Conservation (phyloP, 768 basidiomycete genomes). For the Suillus decipiens region DNA sequence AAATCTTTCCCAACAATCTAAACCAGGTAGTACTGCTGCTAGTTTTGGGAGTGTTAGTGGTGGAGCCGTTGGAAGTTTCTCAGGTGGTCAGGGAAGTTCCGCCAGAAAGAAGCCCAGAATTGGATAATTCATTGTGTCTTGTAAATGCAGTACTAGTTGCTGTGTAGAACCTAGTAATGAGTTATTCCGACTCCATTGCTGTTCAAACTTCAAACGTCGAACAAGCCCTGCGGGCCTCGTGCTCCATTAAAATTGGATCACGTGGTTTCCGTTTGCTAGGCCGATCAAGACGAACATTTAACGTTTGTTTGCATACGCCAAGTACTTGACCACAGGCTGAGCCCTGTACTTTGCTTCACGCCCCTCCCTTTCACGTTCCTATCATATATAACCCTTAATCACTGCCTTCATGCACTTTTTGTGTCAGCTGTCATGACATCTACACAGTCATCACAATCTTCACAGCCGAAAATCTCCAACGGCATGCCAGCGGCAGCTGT, state of each 20-base stretch:
- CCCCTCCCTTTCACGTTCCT: constrained; percentile 10
- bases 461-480: constrained; percentile 14
- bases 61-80: constrained; percentile 32
- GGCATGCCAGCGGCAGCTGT: constrained; percentile 26
- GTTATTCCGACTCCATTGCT: neutral
- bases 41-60: constrained; percentile 67
- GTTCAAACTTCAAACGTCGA: neutral
- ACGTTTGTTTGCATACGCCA: neutral
- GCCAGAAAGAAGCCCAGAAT: constrained; percentile 64
- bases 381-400: constrained; percentile 12
- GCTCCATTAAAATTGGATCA: neutral
- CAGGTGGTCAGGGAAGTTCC: constrained; percentile 35
- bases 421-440: constrained; percentile 9
- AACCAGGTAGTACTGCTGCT: constrained; percentile 57
- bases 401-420: constrained; percentile 12
- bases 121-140: constrained; percentile 30
- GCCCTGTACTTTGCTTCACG: constrained; percentile 7
- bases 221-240: neutral
- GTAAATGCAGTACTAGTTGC: neutral
- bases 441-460: constrained; percentile 13
- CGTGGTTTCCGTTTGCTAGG: neutral
- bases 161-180: neutral
- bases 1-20: constrained; percentile 35
- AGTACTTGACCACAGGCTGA: constrained; percentile 4
- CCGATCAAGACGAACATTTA: constrained; percentile 8